Conservation (phyloP, 257 asterid genomes). For the Solanum lycopersicoides region DNA sequence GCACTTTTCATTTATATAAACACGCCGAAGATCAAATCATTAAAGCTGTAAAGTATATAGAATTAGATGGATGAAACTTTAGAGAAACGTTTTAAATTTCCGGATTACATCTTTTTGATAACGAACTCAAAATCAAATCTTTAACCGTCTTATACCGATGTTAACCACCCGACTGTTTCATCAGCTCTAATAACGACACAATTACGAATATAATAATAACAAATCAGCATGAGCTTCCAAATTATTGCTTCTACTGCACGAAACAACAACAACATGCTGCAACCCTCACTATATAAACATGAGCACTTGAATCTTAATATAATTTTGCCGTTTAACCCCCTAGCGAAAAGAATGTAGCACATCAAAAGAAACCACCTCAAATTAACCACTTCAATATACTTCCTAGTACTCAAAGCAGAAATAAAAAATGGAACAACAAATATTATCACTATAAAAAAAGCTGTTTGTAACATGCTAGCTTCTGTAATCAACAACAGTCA, state of each 20-base stretch:
- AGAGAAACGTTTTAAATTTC: neutral
- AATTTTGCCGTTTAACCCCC: neutral
- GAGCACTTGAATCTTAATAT: neutral
- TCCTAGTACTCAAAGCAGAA: neutral
- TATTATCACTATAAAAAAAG: neutral
- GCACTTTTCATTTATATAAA: neutral
- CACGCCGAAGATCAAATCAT: neutral
- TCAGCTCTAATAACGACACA: neutral
- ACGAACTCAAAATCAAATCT: neutral
- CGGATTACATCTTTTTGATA: neutral
- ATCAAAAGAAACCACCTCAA: neutral
- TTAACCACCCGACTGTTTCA: neutral
- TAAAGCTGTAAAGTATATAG: neutral
- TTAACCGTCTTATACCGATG: neutral
- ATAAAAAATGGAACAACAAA: neutral
- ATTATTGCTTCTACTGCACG: neutral
- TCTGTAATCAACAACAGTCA: neutral
- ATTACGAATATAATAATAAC: neutral
- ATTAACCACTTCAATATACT: neutral
- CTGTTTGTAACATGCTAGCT: neutral
- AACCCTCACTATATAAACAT: neutral
- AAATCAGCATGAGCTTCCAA: neutral
- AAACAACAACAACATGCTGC: neutral
- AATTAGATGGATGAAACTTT: neutral
- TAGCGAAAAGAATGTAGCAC: neutral